Percentiles rank a stretch among this genome's conserved stretches.
Conservation (phyloP, 2,329 filamentous ascomycete species). For the Passalora sequoiae region DNA sequence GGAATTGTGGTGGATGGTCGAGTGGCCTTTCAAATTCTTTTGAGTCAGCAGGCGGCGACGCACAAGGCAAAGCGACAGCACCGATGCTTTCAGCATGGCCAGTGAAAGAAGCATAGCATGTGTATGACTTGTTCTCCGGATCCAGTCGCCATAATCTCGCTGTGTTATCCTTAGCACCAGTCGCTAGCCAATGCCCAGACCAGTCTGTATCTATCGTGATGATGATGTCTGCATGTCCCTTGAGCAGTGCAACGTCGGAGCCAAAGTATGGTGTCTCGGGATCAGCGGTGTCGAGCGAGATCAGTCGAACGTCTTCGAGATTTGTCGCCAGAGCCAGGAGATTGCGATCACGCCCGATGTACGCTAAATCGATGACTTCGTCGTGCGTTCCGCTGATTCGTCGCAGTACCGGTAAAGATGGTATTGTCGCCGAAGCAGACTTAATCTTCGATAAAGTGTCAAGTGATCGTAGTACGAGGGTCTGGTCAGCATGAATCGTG, state of each 20-base stretch:
- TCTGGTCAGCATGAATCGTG: constrained; percentile 84
- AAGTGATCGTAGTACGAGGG: constrained; percentile 67
- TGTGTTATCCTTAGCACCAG: constrained; percentile 94
- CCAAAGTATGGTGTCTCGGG: constrained; percentile 62
- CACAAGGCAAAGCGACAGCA: constrained; percentile 76
- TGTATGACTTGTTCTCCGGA: constrained; percentile 65
- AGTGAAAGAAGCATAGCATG: constrained; percentile 75
- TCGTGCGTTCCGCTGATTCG: constrained; percentile 95
- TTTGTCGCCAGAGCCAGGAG: constrained; percentile 89
- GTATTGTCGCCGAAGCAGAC: constrained; percentile 12
- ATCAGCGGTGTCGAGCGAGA: constrained; percentile 55
- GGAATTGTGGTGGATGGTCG: constrained; percentile 72
- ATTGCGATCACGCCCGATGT: constrained; percentile 73
- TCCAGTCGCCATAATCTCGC: constrained; percentile 88
- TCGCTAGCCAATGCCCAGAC: constrained; percentile 95
- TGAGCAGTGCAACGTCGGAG: constrained; percentile 77
- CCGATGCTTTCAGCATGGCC: constrained; percentile 93
- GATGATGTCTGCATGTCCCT: constrained; percentile 91
- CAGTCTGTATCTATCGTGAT: constrained; percentile 92
- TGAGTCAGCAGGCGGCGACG: constrained; percentile 61
- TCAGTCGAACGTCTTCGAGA: constrained; percentile 82
- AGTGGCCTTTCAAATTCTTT: constrained; percentile 68
- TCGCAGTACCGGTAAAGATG: constrained; percentile 57
- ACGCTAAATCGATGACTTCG: constrained; percentile 92
- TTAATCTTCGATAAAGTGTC: constrained; percentile 35